Evolutionary conservation across 2,329 filamentous ascomycete species (phyloP), one percentile per base, ranked within the genome.

Genomic region (Aspergillus amoenus): DNA sequence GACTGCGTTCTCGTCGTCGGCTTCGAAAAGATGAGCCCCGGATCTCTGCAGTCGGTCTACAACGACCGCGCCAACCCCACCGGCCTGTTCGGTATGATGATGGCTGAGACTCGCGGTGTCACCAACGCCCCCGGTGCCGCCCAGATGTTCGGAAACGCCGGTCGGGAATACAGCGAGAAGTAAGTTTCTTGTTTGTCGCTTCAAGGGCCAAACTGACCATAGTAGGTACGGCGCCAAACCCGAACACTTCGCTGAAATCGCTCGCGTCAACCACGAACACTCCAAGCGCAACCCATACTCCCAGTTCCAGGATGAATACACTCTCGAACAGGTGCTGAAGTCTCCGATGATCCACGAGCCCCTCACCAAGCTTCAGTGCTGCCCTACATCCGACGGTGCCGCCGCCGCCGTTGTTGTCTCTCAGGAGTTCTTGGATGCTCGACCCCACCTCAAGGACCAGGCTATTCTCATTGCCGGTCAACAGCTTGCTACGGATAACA

Each of bases 21-120:
- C 4, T 97, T 97, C 68, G 94, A 97, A 82, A 97, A 97, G 85
- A 97, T 97, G 93, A 93, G 88, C 78, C 88, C 89, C 0, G 93
- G 93, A n/a, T 90, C 87, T 65, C 80, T 97, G 64, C 87, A 93
- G 79, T 84, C 80, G 56, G 88, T 90, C 78, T 97, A 90, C 79
- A 88, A 93, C 66, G 93, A 97, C 73, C 84, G 93, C 24, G 84
- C 87, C 65, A 93, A 89, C 70, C 93, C 93, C 3, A 88, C 85
- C 0, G 88, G 86, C 40, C 90, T 88, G 4, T 84, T 88, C 0
- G 80, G 80, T 46, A 80, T 83, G 72, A 92, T 96, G 84, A 93
- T 96, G 90, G 85, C 83, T 55, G 86, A 86, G 68, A 96, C 92
- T 0, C 80, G 91, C 51, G 93, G 93, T 1, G 64, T 93, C 37